Conservation (phyloP, 495 filamentous ascomycete genomes). For the Aspergillus haitiensis region DNA sequence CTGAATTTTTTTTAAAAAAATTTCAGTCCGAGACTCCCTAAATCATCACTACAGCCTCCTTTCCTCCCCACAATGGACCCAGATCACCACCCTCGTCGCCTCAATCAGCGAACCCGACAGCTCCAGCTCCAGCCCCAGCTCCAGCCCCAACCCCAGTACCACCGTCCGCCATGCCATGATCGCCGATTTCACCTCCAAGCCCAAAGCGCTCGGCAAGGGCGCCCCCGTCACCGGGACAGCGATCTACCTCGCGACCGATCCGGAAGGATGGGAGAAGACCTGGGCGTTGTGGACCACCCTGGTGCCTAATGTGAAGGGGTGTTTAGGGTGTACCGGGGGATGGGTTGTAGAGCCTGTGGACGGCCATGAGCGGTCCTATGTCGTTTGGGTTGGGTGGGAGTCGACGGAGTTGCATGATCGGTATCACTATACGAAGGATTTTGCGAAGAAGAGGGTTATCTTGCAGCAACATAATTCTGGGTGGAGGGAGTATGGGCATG, state of each 20-base stretch:
- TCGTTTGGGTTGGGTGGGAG: slow-evolving; percentile 30
- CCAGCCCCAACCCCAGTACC: not conserved
- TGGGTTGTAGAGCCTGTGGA: slow-evolving; percentile 32
- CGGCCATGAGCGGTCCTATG: slow-evolving; percentile 20
- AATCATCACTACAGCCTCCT: slow-evolving; percentile 28
- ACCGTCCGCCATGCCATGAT: slow-evolving; percentile 30
- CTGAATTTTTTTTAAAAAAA: not conserved
- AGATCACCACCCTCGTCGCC: slow-evolving; percentile 11
- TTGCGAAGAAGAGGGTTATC: slow-evolving; percentile 23
- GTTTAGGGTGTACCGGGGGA: slow-evolving; percentile 28
- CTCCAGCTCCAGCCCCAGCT: slow-evolving; percentile 5
- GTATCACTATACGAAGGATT: slow-evolving; percentile 29
- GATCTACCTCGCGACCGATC: slow-evolving; percentile 24
- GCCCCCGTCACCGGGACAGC: slow-evolving; percentile 26
- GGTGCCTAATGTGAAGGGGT: slow-evolving; percentile 25
- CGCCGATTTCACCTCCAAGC: slow-evolving; percentile 23
- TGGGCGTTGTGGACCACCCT: slow-evolving; percentile 31
- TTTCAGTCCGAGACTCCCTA: slow-evolving; percentile 21
- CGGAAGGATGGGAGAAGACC: slow-evolving; percentile 25
- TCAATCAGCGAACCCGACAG: slow-evolving; percentile 13
- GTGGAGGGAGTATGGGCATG: slow-evolving; percentile 29
- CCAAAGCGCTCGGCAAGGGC: slow-evolving; percentile 16
- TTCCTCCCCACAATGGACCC: slow-evolving; percentile 26
- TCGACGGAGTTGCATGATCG: slow-evolving; percentile 28
- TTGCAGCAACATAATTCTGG: slow-evolving; percentile 26